Conservation (phyloP, 2,329 filamentous ascomycete genomes). For the Phialemoniopsis sp. region DNA sequence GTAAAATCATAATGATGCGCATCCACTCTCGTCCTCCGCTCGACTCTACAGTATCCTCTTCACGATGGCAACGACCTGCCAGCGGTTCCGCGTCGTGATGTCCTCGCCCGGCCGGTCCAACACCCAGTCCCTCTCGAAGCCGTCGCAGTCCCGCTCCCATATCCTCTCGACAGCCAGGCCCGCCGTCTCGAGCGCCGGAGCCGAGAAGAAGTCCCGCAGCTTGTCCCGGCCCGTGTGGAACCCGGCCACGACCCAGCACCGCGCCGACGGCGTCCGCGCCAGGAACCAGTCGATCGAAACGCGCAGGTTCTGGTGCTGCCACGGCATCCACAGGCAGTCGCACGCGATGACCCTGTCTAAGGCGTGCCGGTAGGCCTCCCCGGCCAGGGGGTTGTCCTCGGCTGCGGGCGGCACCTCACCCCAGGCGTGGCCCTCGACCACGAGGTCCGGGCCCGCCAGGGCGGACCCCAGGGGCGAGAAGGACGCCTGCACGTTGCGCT, state of each 20-base stretch:
- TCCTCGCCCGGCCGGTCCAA: constrained; percentile 59
- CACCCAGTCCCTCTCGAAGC: constrained; percentile 57
- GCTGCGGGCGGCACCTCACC: constrained; percentile 41
- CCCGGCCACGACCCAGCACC: constrained; percentile 63
- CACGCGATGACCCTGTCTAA: constrained; percentile 65
- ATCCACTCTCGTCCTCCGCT: too few relatives aligned
- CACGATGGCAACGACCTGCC: constrained; percentile 60
- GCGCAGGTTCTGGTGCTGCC: constrained; percentile 64
- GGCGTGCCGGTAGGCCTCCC: constrained; percentile 17
- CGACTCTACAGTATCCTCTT: too few relatives aligned
- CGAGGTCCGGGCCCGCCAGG: constrained; percentile 20
- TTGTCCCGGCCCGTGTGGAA: constrained; percentile 69
- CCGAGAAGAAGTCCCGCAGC: constrained; percentile 61
- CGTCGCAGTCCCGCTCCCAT: constrained; percentile 66
- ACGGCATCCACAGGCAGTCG: constrained; percentile 74
- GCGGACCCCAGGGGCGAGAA: constrained; percentile 22
- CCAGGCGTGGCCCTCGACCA: constrained; percentile 61
- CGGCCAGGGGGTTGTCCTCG: constrained; percentile 21
- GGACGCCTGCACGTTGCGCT: constrained; percentile 38
- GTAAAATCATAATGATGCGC: too few relatives aligned
- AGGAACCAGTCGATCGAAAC: constrained; percentile 62
- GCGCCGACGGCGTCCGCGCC: constrained; percentile 32
- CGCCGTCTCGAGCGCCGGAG: constrained; percentile 34
- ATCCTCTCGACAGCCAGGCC: constrained; percentile 61
- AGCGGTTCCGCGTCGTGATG: constrained; percentile 60